A percentile compares a stretch with the other conserved stretches of the same genome.
Conservation (phyloP, 371 early-diverging fungal genomes). For the Quaeritorhiza haematococci region DNA sequence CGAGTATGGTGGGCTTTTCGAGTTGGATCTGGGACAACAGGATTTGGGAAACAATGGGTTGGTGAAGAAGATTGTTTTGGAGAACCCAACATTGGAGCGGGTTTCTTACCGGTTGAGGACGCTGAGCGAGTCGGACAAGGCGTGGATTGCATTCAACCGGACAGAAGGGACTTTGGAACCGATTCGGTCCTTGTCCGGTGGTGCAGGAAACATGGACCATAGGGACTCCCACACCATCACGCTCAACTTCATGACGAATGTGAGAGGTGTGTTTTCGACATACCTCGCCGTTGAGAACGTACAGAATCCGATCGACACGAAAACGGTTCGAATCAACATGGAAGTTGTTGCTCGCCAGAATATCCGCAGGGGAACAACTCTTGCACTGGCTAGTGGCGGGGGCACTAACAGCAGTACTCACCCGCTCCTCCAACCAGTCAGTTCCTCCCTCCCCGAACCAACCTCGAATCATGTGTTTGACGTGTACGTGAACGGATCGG, state of each 20-base stretch:
- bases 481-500: slow-evolving; percentile 56
- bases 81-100: slow-evolving; percentile 41
- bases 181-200: slow-evolving; percentile 3
- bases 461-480: slow-evolving; percentile 55
- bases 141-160: slow-evolving; percentile 59
- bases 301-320: slow-evolving; percentile 61
- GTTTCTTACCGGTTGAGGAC: slow-evolving; percentile 55
- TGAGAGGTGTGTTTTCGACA: slow-evolving; percentile 58
- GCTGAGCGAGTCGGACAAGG: slow-evolving; percentile 42
- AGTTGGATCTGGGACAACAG: slow-evolving; percentile 69
- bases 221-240: slow-evolving; percentile 45
- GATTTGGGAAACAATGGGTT: slow-evolving; percentile 50
- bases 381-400: slow-evolving; percentile 11
- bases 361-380: slow-evolving; percentile 27
- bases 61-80: slow-evolving; percentile 52
- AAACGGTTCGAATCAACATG: slow-evolving; percentile 58
- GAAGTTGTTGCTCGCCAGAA: slow-evolving; percentile 69
- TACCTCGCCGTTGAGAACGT: slow-evolving; percentile 64
- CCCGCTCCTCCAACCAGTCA: neutral
- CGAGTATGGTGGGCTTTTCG: slow-evolving; percentile 54
- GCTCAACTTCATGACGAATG: slow-evolving; percentile 44
- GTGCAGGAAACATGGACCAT: slow-evolving; percentile 4
- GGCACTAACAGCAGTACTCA: neutral
- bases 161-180: slow-evolving; percentile 60
- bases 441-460: slow-evolving; percentile 3